Evolutionary conservation across 371 early-diverging fungal species (phyloP).

Genomic region (Syncephalastrum contaminatum): DNA sequence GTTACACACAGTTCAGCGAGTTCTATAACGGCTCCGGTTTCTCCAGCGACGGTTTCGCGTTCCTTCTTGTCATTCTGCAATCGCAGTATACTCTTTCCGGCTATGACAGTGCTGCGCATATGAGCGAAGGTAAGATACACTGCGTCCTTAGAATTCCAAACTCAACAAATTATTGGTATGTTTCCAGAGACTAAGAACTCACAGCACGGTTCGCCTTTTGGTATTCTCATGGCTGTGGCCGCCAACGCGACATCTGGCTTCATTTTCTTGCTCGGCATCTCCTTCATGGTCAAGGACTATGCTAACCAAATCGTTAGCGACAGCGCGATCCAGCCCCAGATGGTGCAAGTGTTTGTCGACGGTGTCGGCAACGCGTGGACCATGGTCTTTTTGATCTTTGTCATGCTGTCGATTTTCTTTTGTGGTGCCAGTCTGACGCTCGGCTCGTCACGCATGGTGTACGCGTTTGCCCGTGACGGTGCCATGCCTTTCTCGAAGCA

Average conservation of each 20-base stretch:
- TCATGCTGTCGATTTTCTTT: slow-evolving; percentile 57
- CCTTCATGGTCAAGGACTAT: slow-evolving; percentile 57
- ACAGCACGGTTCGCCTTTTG: slow-evolving; percentile 54
- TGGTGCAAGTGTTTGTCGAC: slow-evolving; percentile 65
- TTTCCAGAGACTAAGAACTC: slow-evolving; percentile 64
- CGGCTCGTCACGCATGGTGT: slow-evolving; percentile 70
- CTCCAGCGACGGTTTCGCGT: slow-evolving; percentile 46
- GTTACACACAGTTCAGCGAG: slow-evolving; percentile 29
- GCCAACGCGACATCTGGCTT: slow-evolving; percentile 59
- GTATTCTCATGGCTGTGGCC: slow-evolving; percentile 60
- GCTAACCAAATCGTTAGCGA: slow-evolving; percentile 38
- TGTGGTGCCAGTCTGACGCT: slow-evolving; percentile 54
- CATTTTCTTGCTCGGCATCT: slow-evolving; percentile 53
- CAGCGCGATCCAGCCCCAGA: slow-evolving; percentile 52
- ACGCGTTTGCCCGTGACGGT: slow-evolving; percentile 77
- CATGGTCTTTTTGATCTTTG: slow-evolving; percentile 56
- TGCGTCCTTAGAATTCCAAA: background rate
- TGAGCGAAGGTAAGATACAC: slow-evolving; percentile 52
- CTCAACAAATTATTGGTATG: background rate
- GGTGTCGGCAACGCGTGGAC: slow-evolving; percentile 56
- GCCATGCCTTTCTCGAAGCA: slow-evolving; percentile 49
- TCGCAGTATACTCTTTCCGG: slow-evolving; percentile 69
- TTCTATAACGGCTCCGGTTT: slow-evolving; percentile 59
- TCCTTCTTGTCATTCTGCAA: slow-evolving; percentile 56
- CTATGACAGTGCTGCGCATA: slow-evolving; percentile 74